Evolutionary conservation across 2,329 filamentous ascomycete species (phyloP), one percentile per base, ranked within the genome.

Genomic region (Penicillium oxalicum): DNA sequence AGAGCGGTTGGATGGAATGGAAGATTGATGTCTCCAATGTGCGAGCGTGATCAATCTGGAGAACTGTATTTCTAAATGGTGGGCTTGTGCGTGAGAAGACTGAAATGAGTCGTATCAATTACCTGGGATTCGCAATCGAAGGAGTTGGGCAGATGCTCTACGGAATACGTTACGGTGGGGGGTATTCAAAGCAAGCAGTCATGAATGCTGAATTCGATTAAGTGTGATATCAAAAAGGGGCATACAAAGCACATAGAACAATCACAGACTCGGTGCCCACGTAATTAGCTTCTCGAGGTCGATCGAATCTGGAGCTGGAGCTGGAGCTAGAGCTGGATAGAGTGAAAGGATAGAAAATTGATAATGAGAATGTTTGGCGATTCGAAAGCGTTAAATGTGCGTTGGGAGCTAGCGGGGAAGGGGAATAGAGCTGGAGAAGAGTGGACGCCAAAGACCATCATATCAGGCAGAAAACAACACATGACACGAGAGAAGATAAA

Each of bases 321-420:
- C 48, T 59, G 57, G 55, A 63, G 27, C 62, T 65, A 9, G 12
- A 18, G 18, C 18, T 18, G 2, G 18, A 18, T 18, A 18, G 18
- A 18, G 18, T 18, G 18, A 18, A 18, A 18, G 18, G 18, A 2
- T 18, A 18, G 18, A 18, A 18, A 13, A 35, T 25, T 62, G 59
- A 58, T 63, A 28, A 61, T 67, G 61, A 35, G 33, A 44, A 34
- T 56, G 63, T 54, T 67, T 65, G 60, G 60, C 57, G 59, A 58
- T 64, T 60, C 60, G 61, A 63, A 61, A 65, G 57, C 60, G 59
- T 66, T 61, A 65, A 57, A 60, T 67, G 66, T 60, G 65, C 57
- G 52, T 56, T 57, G 60, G 60, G 57, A 59, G 52, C 60, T 55
- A 56, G 57, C 62, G 56, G 57, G 43, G 40, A 36, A 18, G 36